Evolutionary conservation across 495 filamentous ascomycete genomes (phyloP), one percentile per base, ranked within the genome.

Genomic region (Pyrenopolyporus hunteri): DNA sequence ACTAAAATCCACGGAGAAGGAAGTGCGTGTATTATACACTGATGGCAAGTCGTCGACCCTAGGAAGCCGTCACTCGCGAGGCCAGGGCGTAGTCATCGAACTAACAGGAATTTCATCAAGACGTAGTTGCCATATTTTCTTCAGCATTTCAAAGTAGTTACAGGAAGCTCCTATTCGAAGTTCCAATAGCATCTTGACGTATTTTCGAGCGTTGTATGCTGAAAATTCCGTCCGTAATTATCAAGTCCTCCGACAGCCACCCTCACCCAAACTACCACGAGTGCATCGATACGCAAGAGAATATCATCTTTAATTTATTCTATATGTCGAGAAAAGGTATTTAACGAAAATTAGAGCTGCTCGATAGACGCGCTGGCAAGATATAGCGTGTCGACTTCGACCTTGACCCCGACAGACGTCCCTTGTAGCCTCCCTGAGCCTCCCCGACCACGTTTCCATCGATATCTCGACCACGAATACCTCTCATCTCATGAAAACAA

Each of bases 41-140:
- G 28, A 9, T 26, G 16, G 8, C 1, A 43, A 42, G 35, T 49
- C 6, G 23, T 51, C 9, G 20, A 28, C 19, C 23, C 44, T 0
- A 11, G 62, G 62, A 65, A 59, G 62, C 20, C 39, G 37, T 58
- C 29, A 9, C 45, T 16, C 26, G 33, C 17, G 26, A 8, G 11
- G 29, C 28, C 4, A 32, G 17, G 26, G 36, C 17, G 49, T 45
- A 51, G 50, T 55, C 45, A 17, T 35, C 6, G 6, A 6, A 33
- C 31, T 4, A 14, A 17, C n/a, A n/a, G n/a, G n/a, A 37, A 45
- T 37, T 31, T 50, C 48, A 47, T 59, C 37, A 43, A 54, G 50
- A 40, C 11, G 50, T 28, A 22, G 22, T 40, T 44, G 8, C 43
- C 29, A 43, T 43, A 0, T 13, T 39, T 13, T 16, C 39, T 31